Base-by-base conservation (phyloP, 441 rosid species). In the Corymbia citriodora region DNA sequence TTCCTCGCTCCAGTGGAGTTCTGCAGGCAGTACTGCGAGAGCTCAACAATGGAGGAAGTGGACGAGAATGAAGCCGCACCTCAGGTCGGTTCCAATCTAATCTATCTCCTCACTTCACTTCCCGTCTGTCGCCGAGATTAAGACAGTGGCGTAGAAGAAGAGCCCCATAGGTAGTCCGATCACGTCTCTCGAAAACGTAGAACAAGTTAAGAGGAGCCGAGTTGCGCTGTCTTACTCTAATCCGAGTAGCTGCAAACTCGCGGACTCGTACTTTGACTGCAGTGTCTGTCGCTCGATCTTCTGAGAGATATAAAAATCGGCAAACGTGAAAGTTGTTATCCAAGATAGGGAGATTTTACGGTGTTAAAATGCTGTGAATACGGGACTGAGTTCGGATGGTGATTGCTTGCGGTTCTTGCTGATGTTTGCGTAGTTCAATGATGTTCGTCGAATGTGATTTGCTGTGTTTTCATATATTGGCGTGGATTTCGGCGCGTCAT, bases 31-130 rank as follows among this genome's bases (percentile, higher is more conserved):
- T 2, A 79, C 8, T 25, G 85, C 85, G 1, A 48, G 57, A 31
- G 50, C 45, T 81, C 55, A 89, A 65, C 88, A 82, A 90, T 90
- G 92, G 89, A 90, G 87, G 98, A 97, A 91, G 94, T 93, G 91
- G 99, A 96, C 94, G 97, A 96, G 91, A 90, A 96, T 4, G 99
- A 95, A 87, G 95, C 92, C 63, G 92, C 92, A 55, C 90, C 97
- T 88, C 95, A 97, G 99, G 99, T 96, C 68, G 49, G 25, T 57
- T 91, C 89, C 14, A 40, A 40, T 40, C 45, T 40, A 40, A 40
- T 61, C 59, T 54, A 68, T 53, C 72, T 61, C 70, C 65, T 61
- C 57, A 57, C 68, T 90, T 88, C 40, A 89, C 90, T 91, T n/a
- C 55, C 90, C 88, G 88, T 91, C 92, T 93, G 88, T 92, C 72